Base-by-base conservation (phyloP, 1,139 yeast species). In the Kodamaea plutei region DNA sequence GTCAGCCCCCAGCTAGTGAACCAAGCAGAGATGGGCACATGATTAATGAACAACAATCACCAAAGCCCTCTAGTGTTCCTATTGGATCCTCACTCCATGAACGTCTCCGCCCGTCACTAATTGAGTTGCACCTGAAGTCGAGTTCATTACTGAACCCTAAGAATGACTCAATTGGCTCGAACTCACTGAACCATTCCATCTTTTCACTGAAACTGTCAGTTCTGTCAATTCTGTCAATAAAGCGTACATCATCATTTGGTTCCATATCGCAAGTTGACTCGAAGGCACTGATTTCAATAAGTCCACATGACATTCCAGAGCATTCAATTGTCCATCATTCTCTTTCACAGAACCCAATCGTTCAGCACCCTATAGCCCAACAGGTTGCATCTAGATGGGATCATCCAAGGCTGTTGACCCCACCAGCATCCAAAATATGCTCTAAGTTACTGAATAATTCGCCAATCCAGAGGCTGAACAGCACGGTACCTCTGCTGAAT, bases 91-190 rank as follows among this genome's bases (percentile, higher is more conserved):
- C 52, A 8, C 28, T 52, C 18, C 57, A 51, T 13, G 67, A 65
- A 19, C 51, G 45, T 2, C 30, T 69, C 27, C 54, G 75, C 31
- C 73, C 74, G 0, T 65, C 73, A 2, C 50, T 69, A 25, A 46
- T 64, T 23, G 75, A 69, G 39, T 44, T 66, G 23, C 67, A 68
- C 38, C 41, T 43, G 25, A 50, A 50, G 8, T 29, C 35, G 17
- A 30, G 32, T 6, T 19, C 39, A 8, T 25, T 11, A 24, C 25
- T 4, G 20, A 6, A 27, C 22, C 29, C 15, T 26, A 5, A 27
- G 30, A 40, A 39, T 23, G 56, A 54, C 27, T 56, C 64, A 11
- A 48, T 57, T 16, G 59, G 53, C 8, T 57, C 62, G 8, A 56
- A 47, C 14, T 52, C 66, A 2, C 54, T 64, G 20, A 52, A 46